These are phyloP conservation scores for Penicillium salamii DNA, from an alignment of 495 filamentous ascomycete species.

Conservation along the genomic window DNA sequence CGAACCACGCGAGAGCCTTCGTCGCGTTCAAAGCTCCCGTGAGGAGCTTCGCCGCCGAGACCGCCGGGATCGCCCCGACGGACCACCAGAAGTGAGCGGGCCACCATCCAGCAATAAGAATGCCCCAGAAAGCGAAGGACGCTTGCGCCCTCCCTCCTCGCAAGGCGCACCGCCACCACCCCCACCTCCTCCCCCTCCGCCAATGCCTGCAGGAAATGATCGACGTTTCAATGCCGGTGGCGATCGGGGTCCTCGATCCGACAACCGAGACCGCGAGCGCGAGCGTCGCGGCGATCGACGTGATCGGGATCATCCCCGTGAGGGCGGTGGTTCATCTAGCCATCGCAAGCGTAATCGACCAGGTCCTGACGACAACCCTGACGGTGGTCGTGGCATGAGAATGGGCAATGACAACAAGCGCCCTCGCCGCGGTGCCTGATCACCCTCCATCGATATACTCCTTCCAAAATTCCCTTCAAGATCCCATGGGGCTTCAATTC, in stretches of 20 bases:
- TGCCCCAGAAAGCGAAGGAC: conserved; percentile 37
- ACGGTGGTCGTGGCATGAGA: conserved; percentile 36
- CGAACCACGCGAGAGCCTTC: conserved; percentile 34
- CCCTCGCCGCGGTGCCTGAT: conserved; percentile 41
- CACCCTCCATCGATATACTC: no score
- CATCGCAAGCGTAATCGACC: conserved; percentile 44
- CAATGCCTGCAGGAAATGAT: conserved; percentile 32
- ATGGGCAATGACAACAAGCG: conserved; percentile 45
- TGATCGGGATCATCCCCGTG: conserved; percentile 37
- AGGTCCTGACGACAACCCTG: conserved; percentile 29
- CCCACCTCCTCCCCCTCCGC: conserved; percentile 32
- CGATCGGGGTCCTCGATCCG: conserved; percentile 30
- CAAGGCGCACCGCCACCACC: conserved; percentile 33
- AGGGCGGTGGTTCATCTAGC: conserved; percentile 27
- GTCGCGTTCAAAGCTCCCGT: conserved; percentile 34
- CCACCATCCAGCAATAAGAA: conserved; percentile 11
- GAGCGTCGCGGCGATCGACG: conserved; percentile 41
- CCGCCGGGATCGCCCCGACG: conserved; percentile 32
- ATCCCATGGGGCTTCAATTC: no score
- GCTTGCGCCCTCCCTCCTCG: conserved; percentile 38
- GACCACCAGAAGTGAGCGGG: conserved; percentile 14
- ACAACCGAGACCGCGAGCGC: conserved; percentile 40
- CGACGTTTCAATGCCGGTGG: conserved; percentile 37
- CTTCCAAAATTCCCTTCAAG: no score
- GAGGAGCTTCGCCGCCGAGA: conserved; percentile 45